Conservation (phyloP, 2,329 filamentous ascomycete genomes). For the Colletotrichum gigasporum region DNA sequence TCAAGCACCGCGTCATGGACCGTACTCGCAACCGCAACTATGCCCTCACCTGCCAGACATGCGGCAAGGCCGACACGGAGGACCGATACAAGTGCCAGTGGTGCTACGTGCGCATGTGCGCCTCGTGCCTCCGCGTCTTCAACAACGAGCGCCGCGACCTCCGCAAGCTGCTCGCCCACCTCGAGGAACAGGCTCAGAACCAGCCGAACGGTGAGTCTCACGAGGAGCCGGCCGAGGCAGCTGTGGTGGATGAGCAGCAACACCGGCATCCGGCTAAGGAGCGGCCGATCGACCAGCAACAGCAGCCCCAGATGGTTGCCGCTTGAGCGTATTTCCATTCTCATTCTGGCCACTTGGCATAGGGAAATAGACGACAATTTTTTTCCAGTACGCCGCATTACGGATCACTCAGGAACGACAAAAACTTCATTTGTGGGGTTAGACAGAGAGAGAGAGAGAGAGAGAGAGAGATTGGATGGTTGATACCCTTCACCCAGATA, state of each 20-base stretch:
- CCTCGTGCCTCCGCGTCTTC: slow-evolving; percentile 54
- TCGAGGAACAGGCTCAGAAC: slow-evolving; percentile 37
- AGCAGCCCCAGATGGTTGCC: background rate
- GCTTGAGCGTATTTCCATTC: background rate
- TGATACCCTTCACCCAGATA: slow-evolving; percentile 25
- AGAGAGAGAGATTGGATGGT: slow-evolving; percentile 24
- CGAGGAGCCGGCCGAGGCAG: background rate
- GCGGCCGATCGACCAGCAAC: background rate
- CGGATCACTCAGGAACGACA: background rate
- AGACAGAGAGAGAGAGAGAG: slow-evolving; percentile 25
- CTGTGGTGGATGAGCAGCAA: background rate
- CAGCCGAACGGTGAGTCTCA: background rate
- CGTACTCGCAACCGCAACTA: slow-evolving; percentile 58
- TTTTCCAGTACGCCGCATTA: background rate
- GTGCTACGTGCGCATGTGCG: slow-evolving; percentile 63
- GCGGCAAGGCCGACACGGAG: slow-evolving; percentile 54
- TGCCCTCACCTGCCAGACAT: slow-evolving; percentile 63
- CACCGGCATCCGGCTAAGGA: background rate
- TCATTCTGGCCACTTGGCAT: background rate
- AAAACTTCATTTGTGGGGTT: slow-evolving; percentile 15
- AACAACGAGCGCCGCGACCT: slow-evolving; percentile 54
- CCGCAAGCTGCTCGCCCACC: slow-evolving; percentile 47
- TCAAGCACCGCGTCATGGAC: slow-evolving; percentile 58
- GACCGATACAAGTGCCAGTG: slow-evolving; percentile 58
- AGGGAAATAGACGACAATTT: slow-evolving; percentile 7